Evolutionary conservation across 2,329 filamentous ascomycete species (phyloP), one percentile per base, ranked within the genome.

Genomic region (Colletotrichum horii): DNA sequence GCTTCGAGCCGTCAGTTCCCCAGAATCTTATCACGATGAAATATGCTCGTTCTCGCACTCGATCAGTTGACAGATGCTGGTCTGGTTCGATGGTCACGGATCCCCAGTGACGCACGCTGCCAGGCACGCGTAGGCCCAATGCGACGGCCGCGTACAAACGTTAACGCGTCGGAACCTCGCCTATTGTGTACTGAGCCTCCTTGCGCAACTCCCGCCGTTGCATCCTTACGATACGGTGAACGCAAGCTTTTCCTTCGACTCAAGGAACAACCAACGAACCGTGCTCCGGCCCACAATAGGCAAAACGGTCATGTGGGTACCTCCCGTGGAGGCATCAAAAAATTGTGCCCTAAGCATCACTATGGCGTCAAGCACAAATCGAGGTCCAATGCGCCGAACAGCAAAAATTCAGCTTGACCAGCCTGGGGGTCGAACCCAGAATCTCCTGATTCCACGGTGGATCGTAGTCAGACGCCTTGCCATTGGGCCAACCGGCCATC

Each of bases 391-490:
- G 11, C n/a, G 12, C 1, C 32, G 6, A n/a, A 4, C 22, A n/a
- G 22, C 56, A 68, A 73, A 73, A 73, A 55, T 16, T 55, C 1
- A 60, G 12, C 0, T 19, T 76, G 74, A 76, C 74, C 74, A 76
- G 74, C 74, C 74, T 76, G 74, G 74, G 74, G 74, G 74, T 76
- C 70, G 70, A 76, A 76, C 74, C 74, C 74, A 76, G 74, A 76
- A 76, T 76, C 74, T 76, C 70, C 74, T 76, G 70, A 76, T 76
- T 24, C 34, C 67, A 48, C n/a, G 6, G n/a, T 34, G 6, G 36
- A 52, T 85, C 83, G 83, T 85, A 85, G 84, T 85, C 83, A 85
- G 83, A 85, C 84, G 84, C 83, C 83, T 84, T 85, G 83, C 80
- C 83, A 85, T 83, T 83, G 81, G 82, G 81, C 82, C 82, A 85